Base-by-base conservation (phyloP, 192 early-diverging fungal species). In the Kappamyces sp. region DNA sequence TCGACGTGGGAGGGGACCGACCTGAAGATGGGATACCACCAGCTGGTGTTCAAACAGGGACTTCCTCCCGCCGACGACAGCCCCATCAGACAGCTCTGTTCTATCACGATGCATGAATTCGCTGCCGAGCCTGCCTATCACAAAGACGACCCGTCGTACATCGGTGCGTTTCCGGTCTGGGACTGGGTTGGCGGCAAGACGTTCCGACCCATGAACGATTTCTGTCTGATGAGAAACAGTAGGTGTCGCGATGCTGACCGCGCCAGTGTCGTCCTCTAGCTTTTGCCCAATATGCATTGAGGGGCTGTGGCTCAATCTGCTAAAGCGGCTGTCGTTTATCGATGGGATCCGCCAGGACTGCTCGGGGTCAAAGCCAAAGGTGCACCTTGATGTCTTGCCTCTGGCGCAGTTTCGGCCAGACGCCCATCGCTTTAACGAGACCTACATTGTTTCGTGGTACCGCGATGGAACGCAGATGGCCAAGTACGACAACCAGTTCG, bases 1-100 rank as follows among this genome's bases (percentile, higher is more conserved):
- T 68, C 70, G 8, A 57, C 69, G 37, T 78, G 77, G 79, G 40
- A 12, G 47, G 60, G 63, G 5, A 43, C 2, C 2, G 74, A 72
- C 0, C 71, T 83, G 42, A 63, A 49, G 35, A 62, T 64, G 32
- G 81, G 81, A 2, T 23, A 33, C 1, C 81, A 83, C 42, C 57
- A 51, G 13, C 32, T 83, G 6, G 71, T 66, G 40, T 78, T 83
- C 63, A 51, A 65, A 41, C 71, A 78, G 23, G 75, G 71, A 0
- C 48, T 64, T 49, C 75, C 76, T 0, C 49, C 66, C 1, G 40
- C 46, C 34, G 6, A 32, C 8, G 46, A 49, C 1, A 55, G 70
- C 40, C 82, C 82, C 5, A 84, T 84, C 47, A 76, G 76, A 3
- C 82, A 84, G 64, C 62, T 84, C 12, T 84, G 82, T 58, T 76